Evolutionary conservation across 139 green algal genomes (phyloP).

Genomic region (Trebouxia sp.): DNA sequence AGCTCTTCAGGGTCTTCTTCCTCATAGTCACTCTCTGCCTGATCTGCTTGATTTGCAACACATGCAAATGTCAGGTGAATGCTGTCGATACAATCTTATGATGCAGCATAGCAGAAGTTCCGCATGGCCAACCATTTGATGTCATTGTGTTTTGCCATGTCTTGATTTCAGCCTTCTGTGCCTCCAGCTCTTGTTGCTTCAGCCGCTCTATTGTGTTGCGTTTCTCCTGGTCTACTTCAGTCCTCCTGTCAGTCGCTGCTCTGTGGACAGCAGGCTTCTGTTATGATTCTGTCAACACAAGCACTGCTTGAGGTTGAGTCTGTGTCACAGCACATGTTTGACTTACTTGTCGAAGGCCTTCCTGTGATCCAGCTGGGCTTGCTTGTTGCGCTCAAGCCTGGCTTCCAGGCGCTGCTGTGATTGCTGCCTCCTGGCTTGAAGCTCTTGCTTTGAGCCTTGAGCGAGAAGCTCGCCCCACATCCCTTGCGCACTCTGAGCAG

Average conservation of each 20-base stretch:
- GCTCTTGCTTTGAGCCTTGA: background rate
- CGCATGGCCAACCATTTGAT: background rate
- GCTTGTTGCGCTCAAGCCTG: background rate
- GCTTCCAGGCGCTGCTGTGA: background rate
- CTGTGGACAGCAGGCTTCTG: background rate
- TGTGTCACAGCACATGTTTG: too few species aligned
- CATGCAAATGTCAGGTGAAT: too few species aligned
- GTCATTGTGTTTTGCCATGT: background rate
- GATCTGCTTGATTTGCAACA: too few species aligned
- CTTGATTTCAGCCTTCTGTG: background rate
- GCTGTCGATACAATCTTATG: too few species aligned
- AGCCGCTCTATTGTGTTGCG: background rate
- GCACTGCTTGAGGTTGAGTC: too few species aligned
- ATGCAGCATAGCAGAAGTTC: too few species aligned
- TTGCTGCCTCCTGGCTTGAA: background rate
- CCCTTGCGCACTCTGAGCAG: background rate
- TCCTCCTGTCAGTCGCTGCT: background rate
- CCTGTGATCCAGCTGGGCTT: background rate
- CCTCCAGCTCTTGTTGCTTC: background rate
- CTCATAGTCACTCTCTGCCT: slow-evolving; percentile 7
- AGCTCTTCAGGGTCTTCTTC: background rate
- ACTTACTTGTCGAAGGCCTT: background rate
- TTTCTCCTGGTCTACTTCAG: background rate
- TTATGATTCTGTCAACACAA: background rate
- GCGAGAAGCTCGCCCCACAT: background rate